Evolutionary conservation across 176 grass and related monocot species (phyloP), one percentile per base, ranked within the genome.

Genomic region (Lolium rigidum): DNA sequence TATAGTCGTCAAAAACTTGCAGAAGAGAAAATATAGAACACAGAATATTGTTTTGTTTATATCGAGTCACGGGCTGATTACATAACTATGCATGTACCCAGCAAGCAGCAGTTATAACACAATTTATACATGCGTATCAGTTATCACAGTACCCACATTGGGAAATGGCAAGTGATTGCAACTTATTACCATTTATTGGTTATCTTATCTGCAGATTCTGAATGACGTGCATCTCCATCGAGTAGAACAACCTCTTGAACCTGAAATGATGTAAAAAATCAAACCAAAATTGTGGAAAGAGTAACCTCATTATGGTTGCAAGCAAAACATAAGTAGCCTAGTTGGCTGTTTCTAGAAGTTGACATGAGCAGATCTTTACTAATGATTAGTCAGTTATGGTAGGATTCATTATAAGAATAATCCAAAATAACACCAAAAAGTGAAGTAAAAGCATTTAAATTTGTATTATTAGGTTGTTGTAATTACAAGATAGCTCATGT

Each of bases 191-290:
- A 74, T 86, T 85, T 87, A 80, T 60, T 85, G 71, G 84, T 82
- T 75, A 52, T 60, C 78, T 90, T 86, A 76, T 87, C 82, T 52
- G 86, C 49, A 71, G 73, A 75, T 26, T 82, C 76, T 88, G 66
- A 46, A 81, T 86, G 46, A 44, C 70, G 63, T 60, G 58, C 77
- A 70, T 98, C 94, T 87, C 83, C 91, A 87, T 98, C 97, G 52
- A 95, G 85, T 64, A 98, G 79, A 84, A 98, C 94, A n/a, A 98
- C 90, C 79, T 98, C 93, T 72, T 81, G 62, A 77, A 72, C 78
- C 92, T 97, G 82, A 84, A 81, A 59, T 14, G 25, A 54, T 76
- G 79, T 28, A 80, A 82, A 89, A 80, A 35, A 83, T 68, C 55
- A 92, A 44, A 76, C n/a, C 16, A 92, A 82, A 79, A 2, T 55